These are phyloP conservation scores for Cinchona pubescens DNA, from an alignment of 257 asterid species.

Conservation along the genomic window DNA sequence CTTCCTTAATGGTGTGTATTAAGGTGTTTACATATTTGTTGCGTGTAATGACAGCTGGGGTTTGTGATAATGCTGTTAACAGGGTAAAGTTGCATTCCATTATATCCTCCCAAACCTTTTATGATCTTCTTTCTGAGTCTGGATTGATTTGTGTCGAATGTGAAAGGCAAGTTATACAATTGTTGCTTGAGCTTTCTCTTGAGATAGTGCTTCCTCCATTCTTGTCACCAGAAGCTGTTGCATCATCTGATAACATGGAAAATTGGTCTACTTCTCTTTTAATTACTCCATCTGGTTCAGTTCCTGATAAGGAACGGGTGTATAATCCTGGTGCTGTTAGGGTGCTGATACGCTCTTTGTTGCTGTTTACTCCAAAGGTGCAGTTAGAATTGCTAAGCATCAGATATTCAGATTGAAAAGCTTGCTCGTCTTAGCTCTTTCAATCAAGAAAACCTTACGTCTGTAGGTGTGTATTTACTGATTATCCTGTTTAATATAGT, in stretches of 20 bases:
- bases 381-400: conserved; percentile 86
- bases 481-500: conserved; percentile 15
- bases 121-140: conserved; percentile 85
- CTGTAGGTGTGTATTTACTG: conserved; percentile 69
- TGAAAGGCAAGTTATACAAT: conserved; percentile 87
- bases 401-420: conserved; percentile 71
- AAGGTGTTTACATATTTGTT: conserved; percentile 79
- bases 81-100: conserved; percentile 67
- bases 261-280: conserved; percentile 60
- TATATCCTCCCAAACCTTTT: conserved; percentile 74
- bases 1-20: conserved; percentile 35
- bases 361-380: conserved; percentile 87
- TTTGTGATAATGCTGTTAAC: conserved; percentile 76
- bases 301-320: conserved; percentile 71
- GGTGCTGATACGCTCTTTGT: conserved; percentile 75
- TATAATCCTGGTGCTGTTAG: conserved; percentile 90
- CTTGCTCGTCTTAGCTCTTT: conserved; percentile 83
- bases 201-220: conserved; percentile 89
- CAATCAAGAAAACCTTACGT: conserved; percentile 92
- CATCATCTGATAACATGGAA: conserved; percentile 35
- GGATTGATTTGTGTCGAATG: conserved; percentile 83
- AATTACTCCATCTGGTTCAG: conserved; percentile 59
- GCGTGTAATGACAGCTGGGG: conserved; percentile 87
- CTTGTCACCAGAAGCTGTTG: conserved; percentile 54
- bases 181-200: conserved; percentile 87